Conservation (phyloP, 257 asterid species). For the Ilex asprella region DNA sequence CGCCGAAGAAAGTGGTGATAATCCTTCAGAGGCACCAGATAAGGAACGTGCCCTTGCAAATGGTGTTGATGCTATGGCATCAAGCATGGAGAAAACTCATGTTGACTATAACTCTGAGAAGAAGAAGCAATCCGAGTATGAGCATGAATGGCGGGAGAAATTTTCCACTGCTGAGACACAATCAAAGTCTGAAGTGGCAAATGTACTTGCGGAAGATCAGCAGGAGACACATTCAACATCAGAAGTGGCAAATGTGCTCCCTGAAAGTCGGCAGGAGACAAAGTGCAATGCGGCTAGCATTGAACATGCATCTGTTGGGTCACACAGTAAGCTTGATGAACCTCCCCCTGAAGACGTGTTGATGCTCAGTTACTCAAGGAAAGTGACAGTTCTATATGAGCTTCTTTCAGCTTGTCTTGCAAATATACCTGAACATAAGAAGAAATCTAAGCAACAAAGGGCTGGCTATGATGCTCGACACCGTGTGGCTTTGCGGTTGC, state of each 20-base stretch:
- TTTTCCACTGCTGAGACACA: slow-evolving; percentile 31
- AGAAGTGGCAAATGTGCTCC: slow-evolving; percentile 20
- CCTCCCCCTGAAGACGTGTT: slow-evolving; percentile 55
- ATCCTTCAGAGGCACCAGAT: slow-evolving; percentile 43
- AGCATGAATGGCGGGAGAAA: slow-evolving; percentile 62
- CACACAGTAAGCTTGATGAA: slow-evolving; percentile 36
- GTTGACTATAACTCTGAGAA: slow-evolving; percentile 42
- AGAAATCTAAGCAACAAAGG: slow-evolving; percentile 37
- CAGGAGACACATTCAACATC: slow-evolving; percentile 20
- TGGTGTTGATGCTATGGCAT: slow-evolving; percentile 60
- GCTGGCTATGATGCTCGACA: slow-evolving; percentile 86
- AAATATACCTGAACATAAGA: slow-evolving; percentile 38
- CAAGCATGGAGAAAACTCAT: slow-evolving; percentile 49
- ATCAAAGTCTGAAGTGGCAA: background rate
- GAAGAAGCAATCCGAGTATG: slow-evolving; percentile 66
- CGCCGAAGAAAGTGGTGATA: slow-evolving; percentile 47
- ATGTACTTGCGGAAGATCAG: background rate
- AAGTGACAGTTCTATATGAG: slow-evolving; percentile 64
- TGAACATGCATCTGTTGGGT: slow-evolving; percentile 29
- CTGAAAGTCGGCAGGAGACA: slow-evolving; percentile 28
- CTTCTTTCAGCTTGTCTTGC: slow-evolving; percentile 86
- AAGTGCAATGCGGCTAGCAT: slow-evolving; percentile 27
- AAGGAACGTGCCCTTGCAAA: slow-evolving; percentile 55
- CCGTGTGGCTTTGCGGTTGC: slow-evolving; percentile 75
- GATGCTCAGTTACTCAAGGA: slow-evolving; percentile 54